Conservation (phyloP, 2,329 filamentous ascomycete species). For the Ophioceras dolichostomum region DNA sequence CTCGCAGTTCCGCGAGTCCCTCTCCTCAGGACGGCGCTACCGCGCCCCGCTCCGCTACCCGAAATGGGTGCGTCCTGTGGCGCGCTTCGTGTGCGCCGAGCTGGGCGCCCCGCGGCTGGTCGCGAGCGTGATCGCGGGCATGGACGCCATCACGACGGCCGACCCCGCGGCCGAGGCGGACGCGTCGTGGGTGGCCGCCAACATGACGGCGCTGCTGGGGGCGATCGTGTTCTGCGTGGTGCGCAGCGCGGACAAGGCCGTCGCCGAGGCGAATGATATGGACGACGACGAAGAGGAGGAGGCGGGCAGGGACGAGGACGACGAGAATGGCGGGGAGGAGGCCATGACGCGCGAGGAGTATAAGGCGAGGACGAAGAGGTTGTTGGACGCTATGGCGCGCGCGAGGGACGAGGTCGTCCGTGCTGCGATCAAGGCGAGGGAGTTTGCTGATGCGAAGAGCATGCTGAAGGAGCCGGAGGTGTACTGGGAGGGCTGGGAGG, state of each 20-base stretch:
- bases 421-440: background rate
- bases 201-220: conserved; percentile 43
- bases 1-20: conserved; percentile 13
- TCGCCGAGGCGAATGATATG: background rate
- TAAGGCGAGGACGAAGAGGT: conserved; percentile 30
- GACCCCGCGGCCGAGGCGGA: conserved; percentile 26
- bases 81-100: conserved; percentile 52
- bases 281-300: conserved; percentile 1
- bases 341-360: conserved; percentile 30
- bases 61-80: conserved; percentile 56
- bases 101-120: conserved; percentile 49
- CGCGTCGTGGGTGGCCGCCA: conserved; percentile 35
- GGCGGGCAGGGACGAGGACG: conserved; percentile 1
- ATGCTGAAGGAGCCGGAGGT: conserved; percentile 25
- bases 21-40: conserved; percentile 15
- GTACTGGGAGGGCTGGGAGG: conserved; percentile 40
- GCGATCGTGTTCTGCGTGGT: conserved; percentile 48
- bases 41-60: conserved; percentile 19
- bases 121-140: conserved; percentile 63
- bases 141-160: conserved; percentile 40
- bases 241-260: conserved; percentile 4
- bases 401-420: conserved; percentile 25
- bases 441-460: background rate
- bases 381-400: conserved; percentile 28
- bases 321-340: background rate